A percentile compares a stretch with the other conserved stretches of the same genome.
Evolutionary conservation across 306 rosid species (phyloP).

Genomic region (Ammopiptanthus mongolicus): DNA sequence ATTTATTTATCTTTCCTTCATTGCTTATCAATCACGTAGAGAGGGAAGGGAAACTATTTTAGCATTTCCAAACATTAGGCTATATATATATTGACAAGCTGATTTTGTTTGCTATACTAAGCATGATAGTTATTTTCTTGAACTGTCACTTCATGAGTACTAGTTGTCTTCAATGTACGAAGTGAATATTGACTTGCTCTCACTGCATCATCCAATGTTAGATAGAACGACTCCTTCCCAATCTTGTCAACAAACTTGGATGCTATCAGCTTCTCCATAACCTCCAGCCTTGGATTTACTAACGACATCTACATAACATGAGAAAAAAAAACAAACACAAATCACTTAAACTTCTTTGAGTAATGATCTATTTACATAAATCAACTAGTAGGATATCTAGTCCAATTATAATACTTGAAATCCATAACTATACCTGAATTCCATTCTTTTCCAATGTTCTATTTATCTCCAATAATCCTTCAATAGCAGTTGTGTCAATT

Average conservation of each 20-base stretch:
- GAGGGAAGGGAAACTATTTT: too few relatives aligned
- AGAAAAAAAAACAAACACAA: neutral
- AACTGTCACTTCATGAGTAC: neutral
- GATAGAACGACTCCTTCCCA: conserved; percentile 55
- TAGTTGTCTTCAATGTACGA: conserved; percentile 7
- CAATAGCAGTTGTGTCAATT: conserved; percentile 69
- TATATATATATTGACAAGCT: neutral
- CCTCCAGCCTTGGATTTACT: conserved; percentile 72
- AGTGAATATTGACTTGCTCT: conserved; percentile 39
- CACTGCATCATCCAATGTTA: conserved; percentile 68
- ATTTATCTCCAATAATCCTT: conserved; percentile 46
- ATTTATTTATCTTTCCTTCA: too few relatives aligned
- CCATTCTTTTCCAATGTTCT: conserved; percentile 37
- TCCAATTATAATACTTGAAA: neutral
- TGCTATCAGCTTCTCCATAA: conserved; percentile 68
- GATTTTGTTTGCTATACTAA: neutral
- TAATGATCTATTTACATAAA: neutral
- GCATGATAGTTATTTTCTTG: neutral
- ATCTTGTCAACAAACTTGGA: conserved; percentile 51
- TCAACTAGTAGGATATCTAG: neutral
- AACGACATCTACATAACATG: conserved; percentile 40
- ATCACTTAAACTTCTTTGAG: neutral
- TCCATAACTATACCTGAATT: conserved; percentile 45
- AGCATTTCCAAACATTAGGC: too few relatives aligned
- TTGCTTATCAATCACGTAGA: too few relatives aligned